Base-by-base conservation (phyloP, 352 stramenopile species). In the Pythium brassicae region DNA sequence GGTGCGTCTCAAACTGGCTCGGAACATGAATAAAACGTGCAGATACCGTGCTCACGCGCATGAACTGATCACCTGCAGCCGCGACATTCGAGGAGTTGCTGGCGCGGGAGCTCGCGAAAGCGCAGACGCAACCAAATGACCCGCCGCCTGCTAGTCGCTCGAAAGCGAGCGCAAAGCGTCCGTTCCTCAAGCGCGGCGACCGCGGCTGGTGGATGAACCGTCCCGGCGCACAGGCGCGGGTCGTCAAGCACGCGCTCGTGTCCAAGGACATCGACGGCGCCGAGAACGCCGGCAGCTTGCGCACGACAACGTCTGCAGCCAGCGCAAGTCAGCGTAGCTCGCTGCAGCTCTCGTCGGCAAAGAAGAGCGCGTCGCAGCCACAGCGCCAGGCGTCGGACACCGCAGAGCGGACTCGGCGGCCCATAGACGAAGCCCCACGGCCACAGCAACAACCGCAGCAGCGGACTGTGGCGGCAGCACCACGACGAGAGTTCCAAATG, bases 191-290 rank as follows among this genome's bases (percentile, higher is more conserved):
- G 47, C 89, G 72, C 76, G 80, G 82, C 25, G 65, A 83, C 22
- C 78, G 84, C n/a, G 84, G 84, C 0, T 94, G 84, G 84, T 94
- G 84, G 84, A 94, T 90, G 79, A 60, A 76, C 60, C 74, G 66
- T 0, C 76, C 79, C 11, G 70, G 67, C 17, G 70, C 71, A 25
- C 74, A 79, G 57, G 59, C 66, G 26, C 86, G 84, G 54, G 66
- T 89, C 53, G 61, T 69, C 19, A 85, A 80, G 49, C 79, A 90
- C 59, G 74, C 64, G 17, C 76, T 92, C 23, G 59, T 44, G 34
- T 90, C 82, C 10, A 84, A 72, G 32, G 68, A 68, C 19, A 42
- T 72, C 12, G 65, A 83, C 11, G 53, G 63, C 17, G 20, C 29
- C 19, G 57, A 68, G 20, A 55, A 27, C 29, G 32, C 10, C 14